Base-by-base conservation (phyloP, 1,284 basidiomycete species). In the Ceratobasidium sp. region DNA sequence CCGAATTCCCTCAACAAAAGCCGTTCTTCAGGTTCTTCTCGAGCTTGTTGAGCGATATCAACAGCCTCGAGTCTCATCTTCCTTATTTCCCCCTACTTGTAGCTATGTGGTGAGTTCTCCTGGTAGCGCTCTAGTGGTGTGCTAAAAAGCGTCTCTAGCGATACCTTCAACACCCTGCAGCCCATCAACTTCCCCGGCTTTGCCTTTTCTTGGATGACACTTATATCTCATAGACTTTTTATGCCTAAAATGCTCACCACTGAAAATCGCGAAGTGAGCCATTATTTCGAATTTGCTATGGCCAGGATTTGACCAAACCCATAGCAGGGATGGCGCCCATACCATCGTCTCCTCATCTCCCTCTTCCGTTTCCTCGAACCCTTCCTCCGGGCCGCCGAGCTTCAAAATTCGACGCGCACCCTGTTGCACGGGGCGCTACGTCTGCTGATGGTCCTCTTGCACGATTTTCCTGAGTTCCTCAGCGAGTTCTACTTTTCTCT, bases 21-120 rank as follows among this genome's bases (percentile, higher is more conserved):
- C 96, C 97, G 1, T 99, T 98, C 86, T 96, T 96, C 84, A 88
- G 97, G 73, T 96, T 99, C 83, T 99, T 99, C 84, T 98, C 95
- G 16, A 97, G 94, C 80, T 86, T 99, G 75, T 84, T 99, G 78
- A 95, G 93, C 77, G 97, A 99, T 79, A 82, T 99, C 54, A 89
- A 94, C 76, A 81, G 88, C 18, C 90, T 98, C 76, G 95, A 97
- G 81, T 83, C 85, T 23, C 89, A 89, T 77, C 85, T 98, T 14
- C 94, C 94, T 0, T 98, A 98, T 80, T 89, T 92, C 83, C 94
- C 93, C 76, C 83, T 98, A 76, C 83, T 99, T 77, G 85, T 95
- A 74, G 92, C 94, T 6, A 90, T 97, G 75, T 91, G 93, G 92
- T 92, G 79, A 64, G 83, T 42, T 16, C 49, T 33, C 67, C 8